Evolutionary conservation across 345 rosid species (phyloP).

Genomic region (Populus tremula): DNA sequence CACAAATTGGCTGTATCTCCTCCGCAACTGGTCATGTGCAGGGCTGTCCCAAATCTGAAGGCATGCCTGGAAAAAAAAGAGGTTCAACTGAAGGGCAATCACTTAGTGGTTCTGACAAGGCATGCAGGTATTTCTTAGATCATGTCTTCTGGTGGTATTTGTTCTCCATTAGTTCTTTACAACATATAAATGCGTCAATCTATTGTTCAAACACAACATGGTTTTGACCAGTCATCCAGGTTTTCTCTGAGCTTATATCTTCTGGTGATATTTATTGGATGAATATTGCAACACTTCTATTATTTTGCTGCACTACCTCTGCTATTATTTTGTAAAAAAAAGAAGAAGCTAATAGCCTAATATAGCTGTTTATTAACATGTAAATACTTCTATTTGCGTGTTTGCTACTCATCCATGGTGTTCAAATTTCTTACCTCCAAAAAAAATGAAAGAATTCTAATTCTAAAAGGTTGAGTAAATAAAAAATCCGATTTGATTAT

Average conservation of each 20-base stretch:
- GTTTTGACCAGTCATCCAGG: not conserved
- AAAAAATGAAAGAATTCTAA: too few species aligned
- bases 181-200: not conserved
- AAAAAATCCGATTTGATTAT: too few species aligned
- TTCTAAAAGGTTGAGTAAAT: too few species aligned
- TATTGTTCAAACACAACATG: not conserved
- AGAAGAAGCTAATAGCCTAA: not conserved
- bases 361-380: not conserved
- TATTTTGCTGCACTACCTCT: not conserved
- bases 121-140: conserved; percentile 39
- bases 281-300: not conserved
- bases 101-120: conserved; percentile 30
- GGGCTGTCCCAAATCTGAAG: conserved; percentile 18
- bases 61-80: conserved; percentile 20
- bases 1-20: conserved; percentile 24
- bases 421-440: conserved; percentile 15
- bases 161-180: not conserved
- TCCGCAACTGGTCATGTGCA: conserved; percentile 25
- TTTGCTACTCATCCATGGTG: not conserved
- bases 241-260: not conserved
- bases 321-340: not conserved
- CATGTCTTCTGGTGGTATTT: conserved; percentile 2
- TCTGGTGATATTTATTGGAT: not conserved
- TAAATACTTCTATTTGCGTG: not conserved
- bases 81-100: conserved; percentile 25